phyloP scores from a whole-genome alignment of 2,329 filamentous ascomycete species.

The Penicillium janthinellum region DNA sequence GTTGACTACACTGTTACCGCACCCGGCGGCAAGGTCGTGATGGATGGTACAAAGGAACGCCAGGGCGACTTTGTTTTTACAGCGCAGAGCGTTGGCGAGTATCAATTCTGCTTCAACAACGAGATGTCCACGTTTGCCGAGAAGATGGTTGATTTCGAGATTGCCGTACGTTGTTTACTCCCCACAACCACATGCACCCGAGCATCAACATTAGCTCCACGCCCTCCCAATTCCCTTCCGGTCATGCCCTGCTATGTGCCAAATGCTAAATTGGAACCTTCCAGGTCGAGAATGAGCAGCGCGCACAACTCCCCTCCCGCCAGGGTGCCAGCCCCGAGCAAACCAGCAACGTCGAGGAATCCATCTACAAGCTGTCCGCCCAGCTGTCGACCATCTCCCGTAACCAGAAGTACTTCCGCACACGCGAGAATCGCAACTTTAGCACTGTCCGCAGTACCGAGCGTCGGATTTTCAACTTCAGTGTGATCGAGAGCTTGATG shows the following conservation, averaged over 20 bases:
- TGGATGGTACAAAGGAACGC: constrained; percentile 86
- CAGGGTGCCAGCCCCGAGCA: constrained; percentile 88
- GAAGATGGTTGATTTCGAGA: constrained; percentile 98
- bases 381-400: constrained; percentile 91
- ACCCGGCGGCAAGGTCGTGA: constrained; percentile 75
- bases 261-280: background rate
- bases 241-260: background rate
- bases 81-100: constrained; percentile 82
- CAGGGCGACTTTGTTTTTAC: constrained; percentile 99
- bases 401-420: constrained; percentile 99
- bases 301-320: constrained; percentile 80
- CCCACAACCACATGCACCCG: background rate
- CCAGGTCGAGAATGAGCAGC: constrained; percentile 87
- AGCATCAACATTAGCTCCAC: background rate
- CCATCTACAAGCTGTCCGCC: constrained; percentile 89
- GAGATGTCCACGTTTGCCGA: constrained; percentile 97
- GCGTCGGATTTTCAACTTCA: constrained; percentile 95
- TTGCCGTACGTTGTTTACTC: constrained; percentile 66
- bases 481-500: constrained; percentile 85
- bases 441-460: constrained; percentile 97
- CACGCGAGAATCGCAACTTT: constrained; percentile 97
- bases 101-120: constrained; percentile 98
- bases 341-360: constrained; percentile 85
- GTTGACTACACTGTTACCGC: constrained; percentile 88
- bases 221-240: background rate